phyloP scores from a whole-genome alignment of 2,329 filamentous ascomycete species.

The Fusarium siculi region DNA sequence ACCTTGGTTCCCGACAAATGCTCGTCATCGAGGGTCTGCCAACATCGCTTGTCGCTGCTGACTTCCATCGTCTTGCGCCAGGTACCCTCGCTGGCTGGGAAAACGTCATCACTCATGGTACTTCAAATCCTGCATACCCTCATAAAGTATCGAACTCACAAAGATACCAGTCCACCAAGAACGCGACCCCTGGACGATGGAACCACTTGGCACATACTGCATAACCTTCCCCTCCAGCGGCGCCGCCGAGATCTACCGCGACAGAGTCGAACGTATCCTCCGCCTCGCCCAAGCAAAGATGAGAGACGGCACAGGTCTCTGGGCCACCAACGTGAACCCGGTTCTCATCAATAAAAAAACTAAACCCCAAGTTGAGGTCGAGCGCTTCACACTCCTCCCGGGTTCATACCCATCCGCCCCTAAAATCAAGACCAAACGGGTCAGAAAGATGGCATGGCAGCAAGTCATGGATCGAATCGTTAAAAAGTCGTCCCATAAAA shows the following conservation, averaged over 20 bases:
- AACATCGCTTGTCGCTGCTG: constrained; percentile 69
- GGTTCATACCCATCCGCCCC: constrained; percentile 34
- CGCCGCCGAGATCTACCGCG: constrained; percentile 71
- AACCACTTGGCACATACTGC: constrained; percentile 73
- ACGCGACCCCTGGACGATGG: constrained; percentile 71
- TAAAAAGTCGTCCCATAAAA: constrained; percentile 32
- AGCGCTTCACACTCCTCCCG: constrained; percentile 45
- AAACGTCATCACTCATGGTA: constrained; percentile 68
- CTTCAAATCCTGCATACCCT: constrained; percentile 4
- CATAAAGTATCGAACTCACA: constrained; percentile 14
- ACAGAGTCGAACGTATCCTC: constrained; percentile 49
- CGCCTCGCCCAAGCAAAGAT: constrained; percentile 45
- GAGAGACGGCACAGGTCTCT: constrained; percentile 41
- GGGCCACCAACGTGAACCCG: constrained; percentile 44
- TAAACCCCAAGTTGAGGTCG: constrained; percentile 39
- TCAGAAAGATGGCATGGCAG: constrained; percentile 43
- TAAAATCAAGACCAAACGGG: constrained; percentile 30
- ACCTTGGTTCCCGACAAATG: constrained; percentile 41
- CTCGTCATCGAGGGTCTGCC: constrained; percentile 70
- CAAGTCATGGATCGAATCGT: constrained; percentile 39
- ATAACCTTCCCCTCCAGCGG: constrained; percentile 71
- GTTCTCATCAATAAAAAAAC: constrained; percentile 35
- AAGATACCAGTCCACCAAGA: constrained; percentile 65
- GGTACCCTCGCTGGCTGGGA: constrained; percentile 76
- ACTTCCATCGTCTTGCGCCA: constrained; percentile 76